phyloP scores from a whole-genome alignment of 192 early-diverging fungal genomes.

The Chytriomyces sp. region DNA sequence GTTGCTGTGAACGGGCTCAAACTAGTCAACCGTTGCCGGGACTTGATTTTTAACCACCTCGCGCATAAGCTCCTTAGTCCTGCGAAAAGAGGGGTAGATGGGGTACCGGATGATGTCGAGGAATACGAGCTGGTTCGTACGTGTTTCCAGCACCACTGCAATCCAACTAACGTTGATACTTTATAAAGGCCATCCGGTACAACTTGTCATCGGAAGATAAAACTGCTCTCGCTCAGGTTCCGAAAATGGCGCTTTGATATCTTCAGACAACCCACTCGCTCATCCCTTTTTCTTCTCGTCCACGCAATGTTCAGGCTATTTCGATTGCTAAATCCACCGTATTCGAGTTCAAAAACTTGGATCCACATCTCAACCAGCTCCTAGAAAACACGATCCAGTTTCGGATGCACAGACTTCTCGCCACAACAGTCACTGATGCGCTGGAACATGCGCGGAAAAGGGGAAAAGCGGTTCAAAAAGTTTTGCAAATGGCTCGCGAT shows the following conservation, averaged over 20 bases:
- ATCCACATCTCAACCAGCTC: neutral
- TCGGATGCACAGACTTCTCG: neutral
- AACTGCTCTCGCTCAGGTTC: conserved; percentile 51
- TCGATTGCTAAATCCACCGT: too few relatives aligned
- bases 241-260: neutral
- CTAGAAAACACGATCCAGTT: neutral
- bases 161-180: too few relatives aligned
- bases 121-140: conserved; percentile 44
- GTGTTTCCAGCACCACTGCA: neutral
- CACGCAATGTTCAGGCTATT: neutral
- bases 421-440: neutral
- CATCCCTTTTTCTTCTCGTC: neutral
- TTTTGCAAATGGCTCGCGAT: conserved; percentile 15
- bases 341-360: neutral
- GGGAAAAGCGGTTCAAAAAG: neutral
- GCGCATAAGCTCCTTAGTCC: conserved; percentile 60
- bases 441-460: neutral
- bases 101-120: conserved; percentile 32
- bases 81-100: conserved; percentile 20
- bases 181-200: conserved; percentile 47
- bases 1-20: neutral
- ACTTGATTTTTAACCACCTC: conserved; percentile 30
- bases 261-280: neutral
- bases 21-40: neutral
- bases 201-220: conserved; percentile 56